Conservation (phyloP, 208 protist species). For the Leishmania turanica region DNA sequence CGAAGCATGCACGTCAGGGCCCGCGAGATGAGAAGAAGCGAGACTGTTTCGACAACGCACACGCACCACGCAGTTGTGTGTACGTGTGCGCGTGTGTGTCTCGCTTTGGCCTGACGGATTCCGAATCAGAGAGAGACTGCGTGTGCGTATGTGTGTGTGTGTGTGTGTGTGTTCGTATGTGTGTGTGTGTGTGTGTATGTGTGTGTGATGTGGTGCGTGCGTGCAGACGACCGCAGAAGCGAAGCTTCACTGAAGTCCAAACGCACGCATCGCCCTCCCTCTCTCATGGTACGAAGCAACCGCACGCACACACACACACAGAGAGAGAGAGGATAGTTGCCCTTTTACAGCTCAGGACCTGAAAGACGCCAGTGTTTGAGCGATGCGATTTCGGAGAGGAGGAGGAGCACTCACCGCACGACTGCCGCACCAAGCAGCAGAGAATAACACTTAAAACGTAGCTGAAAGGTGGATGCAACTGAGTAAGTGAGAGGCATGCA, state of each 20-base stretch:
- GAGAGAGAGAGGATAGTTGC: not conserved
- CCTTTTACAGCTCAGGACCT: not conserved
- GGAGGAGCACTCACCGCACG: not conserved
- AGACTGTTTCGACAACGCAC: not conserved
- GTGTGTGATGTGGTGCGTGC: not conserved
- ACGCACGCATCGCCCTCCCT: not conserved
- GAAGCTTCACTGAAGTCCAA: not conserved
- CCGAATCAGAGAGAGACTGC: too few relatives aligned
- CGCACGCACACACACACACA: not conserved
- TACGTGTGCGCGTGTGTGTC: not conserved
- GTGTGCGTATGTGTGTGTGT: not conserved
- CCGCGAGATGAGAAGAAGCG: not conserved
- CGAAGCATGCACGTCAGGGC: not conserved
- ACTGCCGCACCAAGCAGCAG: not conserved
- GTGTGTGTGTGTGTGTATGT: not conserved
- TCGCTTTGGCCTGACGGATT: too few relatives aligned
- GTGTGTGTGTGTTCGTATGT: not conserved
- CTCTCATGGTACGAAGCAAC: not conserved
- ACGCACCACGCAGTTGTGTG: not conserved
- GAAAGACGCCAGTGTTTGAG: not conserved
- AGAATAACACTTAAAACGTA: not conserved
- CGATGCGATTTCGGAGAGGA: not conserved
- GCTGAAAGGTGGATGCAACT: not conserved
- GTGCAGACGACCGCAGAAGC: not conserved
- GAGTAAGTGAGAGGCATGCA: not conserved